phyloP scores from a whole-genome alignment of 208 protist species.

The Leishmania major region DNA sequence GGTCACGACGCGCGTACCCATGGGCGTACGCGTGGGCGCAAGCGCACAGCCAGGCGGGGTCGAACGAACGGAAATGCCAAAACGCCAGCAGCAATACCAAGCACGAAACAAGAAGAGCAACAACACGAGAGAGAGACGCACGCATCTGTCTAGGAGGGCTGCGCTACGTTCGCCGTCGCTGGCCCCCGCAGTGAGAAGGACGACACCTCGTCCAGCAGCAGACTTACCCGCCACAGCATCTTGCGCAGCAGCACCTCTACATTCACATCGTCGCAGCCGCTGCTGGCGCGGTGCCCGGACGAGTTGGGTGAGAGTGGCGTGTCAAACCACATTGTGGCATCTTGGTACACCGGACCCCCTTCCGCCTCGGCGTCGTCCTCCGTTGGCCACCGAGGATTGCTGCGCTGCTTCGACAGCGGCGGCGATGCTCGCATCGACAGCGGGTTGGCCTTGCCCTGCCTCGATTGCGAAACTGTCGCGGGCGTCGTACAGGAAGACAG shows the following conservation, averaged over 20 bases:
- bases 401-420: slow-evolving; percentile 12
- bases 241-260: slow-evolving; percentile 30
- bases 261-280: background rate
- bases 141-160: background rate
- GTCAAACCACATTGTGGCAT: background rate
- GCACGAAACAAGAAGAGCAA: background rate
- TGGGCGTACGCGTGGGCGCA: no score
- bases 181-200: background rate
- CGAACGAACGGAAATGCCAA: background rate
- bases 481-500: slow-evolving; percentile 2
- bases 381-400: slow-evolving; percentile 21
- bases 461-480: background rate
- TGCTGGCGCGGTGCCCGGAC: background rate
- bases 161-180: background rate
- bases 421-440: background rate
- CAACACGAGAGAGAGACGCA: background rate
- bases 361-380: background rate
- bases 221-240: slow-evolving; percentile 22
- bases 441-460: background rate
- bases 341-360: no score
- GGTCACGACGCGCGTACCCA: no score
- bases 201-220: slow-evolving; percentile 23
- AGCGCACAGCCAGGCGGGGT: no score
- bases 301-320: background rate
- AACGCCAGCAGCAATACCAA: background rate